A percentile compares a stretch with the other conserved stretches of the same genome.
Conservation (phyloP, 1,139 yeast species). For the Nakaseomyces kungkrabaensis region DNA sequence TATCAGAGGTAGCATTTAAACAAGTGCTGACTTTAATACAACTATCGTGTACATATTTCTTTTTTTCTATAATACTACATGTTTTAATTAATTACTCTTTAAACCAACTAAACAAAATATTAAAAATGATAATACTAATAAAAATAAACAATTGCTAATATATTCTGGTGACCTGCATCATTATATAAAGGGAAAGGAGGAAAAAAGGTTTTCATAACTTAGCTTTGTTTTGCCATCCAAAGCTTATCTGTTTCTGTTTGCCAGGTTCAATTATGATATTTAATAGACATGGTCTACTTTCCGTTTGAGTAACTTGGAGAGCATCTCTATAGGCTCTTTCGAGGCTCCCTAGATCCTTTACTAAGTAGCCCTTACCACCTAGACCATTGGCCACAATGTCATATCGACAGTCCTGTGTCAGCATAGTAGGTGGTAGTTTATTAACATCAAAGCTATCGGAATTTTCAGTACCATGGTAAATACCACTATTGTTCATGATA, state of each 20-base stretch:
- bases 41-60: conserved; percentile 1
- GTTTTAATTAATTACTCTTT: background rate
- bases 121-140: background rate
- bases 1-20: background rate
- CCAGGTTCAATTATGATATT: conserved; percentile 53
- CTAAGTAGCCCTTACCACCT: conserved; percentile 47
- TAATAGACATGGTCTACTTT: conserved; percentile 36
- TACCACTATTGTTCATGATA: conserved; percentile 60
- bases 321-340: conserved; percentile 34
- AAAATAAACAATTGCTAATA: background rate
- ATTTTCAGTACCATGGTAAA: conserved; percentile 46
- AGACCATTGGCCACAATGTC: conserved; percentile 43
- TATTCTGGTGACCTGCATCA: background rate
- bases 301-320: conserved; percentile 23
- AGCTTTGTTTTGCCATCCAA: conserved; percentile 45
- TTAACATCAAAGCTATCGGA: conserved; percentile 19
- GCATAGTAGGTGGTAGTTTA: conserved; percentile 46
- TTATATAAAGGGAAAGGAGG: background rate
- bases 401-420: conserved; percentile 44
- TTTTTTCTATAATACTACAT: background rate
- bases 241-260: conserved; percentile 41
- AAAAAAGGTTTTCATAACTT: background rate
- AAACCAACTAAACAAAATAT: too few relatives aligned
- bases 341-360: conserved; percentile 35
- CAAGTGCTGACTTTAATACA: background rate